phyloP scores from a whole-genome alignment of 495 filamentous ascomycete species.

The Penicillium chermesinum region DNA sequence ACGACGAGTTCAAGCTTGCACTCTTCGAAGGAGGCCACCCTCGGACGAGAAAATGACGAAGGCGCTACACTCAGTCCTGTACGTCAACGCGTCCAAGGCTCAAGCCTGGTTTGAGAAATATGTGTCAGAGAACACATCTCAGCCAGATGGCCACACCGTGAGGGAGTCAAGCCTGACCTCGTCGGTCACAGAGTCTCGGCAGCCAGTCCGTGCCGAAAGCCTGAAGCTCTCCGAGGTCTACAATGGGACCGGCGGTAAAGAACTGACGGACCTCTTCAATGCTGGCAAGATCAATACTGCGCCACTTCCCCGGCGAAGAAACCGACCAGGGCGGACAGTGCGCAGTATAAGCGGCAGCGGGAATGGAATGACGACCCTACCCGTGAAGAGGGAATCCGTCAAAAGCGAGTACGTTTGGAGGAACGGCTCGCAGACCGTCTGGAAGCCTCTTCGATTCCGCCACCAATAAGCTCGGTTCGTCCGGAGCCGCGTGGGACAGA shows the following conservation, averaged over 20 bases:
- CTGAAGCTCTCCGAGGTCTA: slow-evolving; percentile 22
- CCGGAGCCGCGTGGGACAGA: slow-evolving; percentile 3
- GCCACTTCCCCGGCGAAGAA: slow-evolving; percentile 24
- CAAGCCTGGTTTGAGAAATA: slow-evolving; percentile 12
- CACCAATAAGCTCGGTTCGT: slow-evolving; percentile 12
- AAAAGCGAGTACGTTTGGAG: slow-evolving; percentile 28
- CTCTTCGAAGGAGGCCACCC: slow-evolving; percentile 4
- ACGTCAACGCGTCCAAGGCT: slow-evolving; percentile 8
- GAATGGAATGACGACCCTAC: slow-evolving; percentile 27
- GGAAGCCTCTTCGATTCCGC: slow-evolving; percentile 10
- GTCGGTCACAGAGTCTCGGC: slow-evolving; percentile 30
- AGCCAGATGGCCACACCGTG: slow-evolving; percentile 16
- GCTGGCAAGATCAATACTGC: slow-evolving; percentile 30
- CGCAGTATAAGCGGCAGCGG: slow-evolving; percentile 21
- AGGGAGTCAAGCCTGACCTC: slow-evolving; percentile 45
- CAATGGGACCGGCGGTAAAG: slow-evolving; percentile 20
- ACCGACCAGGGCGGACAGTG: slow-evolving; percentile 14
- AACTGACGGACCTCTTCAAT: slow-evolving; percentile 16
- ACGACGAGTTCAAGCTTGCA: slow-evolving; percentile 20
- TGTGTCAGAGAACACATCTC: background rate
- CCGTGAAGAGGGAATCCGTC: slow-evolving; percentile 18
- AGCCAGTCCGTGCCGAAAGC: slow-evolving; percentile 8
- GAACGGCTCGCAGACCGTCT: slow-evolving; percentile 17
- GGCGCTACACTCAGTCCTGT: background rate
- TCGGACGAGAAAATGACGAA: background rate